Percentiles rank a stretch among this genome's conserved stretches.
phyloP scores from a whole-genome alignment of 2,329 filamentous ascomycete species.

The Dactylellina sp. region DNA sequence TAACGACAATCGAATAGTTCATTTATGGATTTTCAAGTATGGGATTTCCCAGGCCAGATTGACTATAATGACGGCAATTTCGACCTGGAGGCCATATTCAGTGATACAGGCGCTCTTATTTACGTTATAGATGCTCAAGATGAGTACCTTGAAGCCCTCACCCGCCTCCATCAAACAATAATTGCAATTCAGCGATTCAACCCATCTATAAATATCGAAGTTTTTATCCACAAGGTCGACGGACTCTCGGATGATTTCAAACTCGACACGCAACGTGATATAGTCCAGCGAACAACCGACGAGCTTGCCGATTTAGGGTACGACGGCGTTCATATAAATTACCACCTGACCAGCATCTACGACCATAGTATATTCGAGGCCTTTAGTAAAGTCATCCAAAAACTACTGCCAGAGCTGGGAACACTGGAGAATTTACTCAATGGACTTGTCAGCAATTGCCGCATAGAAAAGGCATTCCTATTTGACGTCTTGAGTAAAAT shows the following conservation, averaged over 20 bases:
- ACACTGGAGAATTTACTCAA: conserved; percentile 94
- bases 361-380: conserved; percentile 99
- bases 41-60: conserved; percentile 95
- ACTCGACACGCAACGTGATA: conserved; percentile 94
- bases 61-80: conserved; percentile 91
- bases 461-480: conserved; percentile 97
- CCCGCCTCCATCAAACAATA: conserved; percentile 87
- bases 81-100: conserved; percentile 92
- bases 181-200: conserved; percentile 88
- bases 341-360: conserved; percentile 97
- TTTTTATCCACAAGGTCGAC: conserved; percentile 99
- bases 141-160: conserved; percentile 92
- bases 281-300: conserved; percentile 94
- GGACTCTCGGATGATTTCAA: conserved; percentile 97
- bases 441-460: conserved; percentile 89
- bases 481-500: conserved; percentile 99
- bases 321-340: conserved; percentile 92
- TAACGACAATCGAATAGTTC: conserved; percentile 70
- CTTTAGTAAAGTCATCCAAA: conserved; percentile 98
- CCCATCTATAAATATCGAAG: conserved; percentile 94
- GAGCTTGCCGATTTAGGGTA: conserved; percentile 93
- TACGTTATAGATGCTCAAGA: conserved; percentile 99
- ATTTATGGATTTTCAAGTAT: conserved; percentile 99
- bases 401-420: conserved; percentile 90
- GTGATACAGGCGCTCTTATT: conserved; percentile 91